Evolutionary conservation across 106 monocot species (phyloP).

Genomic region (Dendrobium officinale): DNA sequence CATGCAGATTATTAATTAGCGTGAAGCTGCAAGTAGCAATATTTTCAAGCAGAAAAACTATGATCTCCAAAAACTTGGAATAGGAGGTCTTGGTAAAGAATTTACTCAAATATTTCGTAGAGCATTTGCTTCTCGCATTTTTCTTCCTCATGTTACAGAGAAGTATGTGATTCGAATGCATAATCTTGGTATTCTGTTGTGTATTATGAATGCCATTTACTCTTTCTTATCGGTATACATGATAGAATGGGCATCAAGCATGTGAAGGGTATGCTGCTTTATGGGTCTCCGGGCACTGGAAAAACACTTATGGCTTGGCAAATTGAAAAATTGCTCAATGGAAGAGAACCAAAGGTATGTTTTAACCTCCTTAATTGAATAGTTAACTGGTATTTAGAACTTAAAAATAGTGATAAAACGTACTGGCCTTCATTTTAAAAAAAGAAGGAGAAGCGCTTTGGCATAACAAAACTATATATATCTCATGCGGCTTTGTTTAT

Average conservation of each 20-base stretch:
- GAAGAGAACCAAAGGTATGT: constrained; percentile 91
- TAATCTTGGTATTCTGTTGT: background rate
- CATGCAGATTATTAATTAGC: constrained; percentile 13
- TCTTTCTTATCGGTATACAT: constrained; percentile 12
- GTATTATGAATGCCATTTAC: background rate
- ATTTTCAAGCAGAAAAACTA: constrained; percentile 89
- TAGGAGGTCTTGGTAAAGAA: constrained; percentile 87
- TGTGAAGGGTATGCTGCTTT: constrained; percentile 54
- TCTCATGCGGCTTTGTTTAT: background rate
- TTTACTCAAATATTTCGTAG: constrained; percentile 93
- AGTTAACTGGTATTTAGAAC: background rate
- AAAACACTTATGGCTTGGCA: constrained; percentile 98
- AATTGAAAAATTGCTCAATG: constrained; percentile 91
- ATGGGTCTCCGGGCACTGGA: constrained; percentile 98
- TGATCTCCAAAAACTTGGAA: constrained; percentile 88
- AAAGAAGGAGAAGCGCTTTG: background rate
- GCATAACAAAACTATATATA: background rate
- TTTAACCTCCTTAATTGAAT: background rate
- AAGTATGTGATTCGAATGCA: constrained; percentile 36
- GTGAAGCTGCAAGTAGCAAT: constrained; percentile 53
- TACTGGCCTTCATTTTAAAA: background rate
- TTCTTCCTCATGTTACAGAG: constrained; percentile 77
- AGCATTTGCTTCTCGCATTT: constrained; percentile 98
- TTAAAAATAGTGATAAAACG: constrained; percentile 31
- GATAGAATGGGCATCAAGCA: constrained; percentile 28